These are phyloP conservation scores for Kickxella alabastrina DNA, from an alignment of 192 early-diverging fungal genomes.

Conservation along the genomic window DNA sequence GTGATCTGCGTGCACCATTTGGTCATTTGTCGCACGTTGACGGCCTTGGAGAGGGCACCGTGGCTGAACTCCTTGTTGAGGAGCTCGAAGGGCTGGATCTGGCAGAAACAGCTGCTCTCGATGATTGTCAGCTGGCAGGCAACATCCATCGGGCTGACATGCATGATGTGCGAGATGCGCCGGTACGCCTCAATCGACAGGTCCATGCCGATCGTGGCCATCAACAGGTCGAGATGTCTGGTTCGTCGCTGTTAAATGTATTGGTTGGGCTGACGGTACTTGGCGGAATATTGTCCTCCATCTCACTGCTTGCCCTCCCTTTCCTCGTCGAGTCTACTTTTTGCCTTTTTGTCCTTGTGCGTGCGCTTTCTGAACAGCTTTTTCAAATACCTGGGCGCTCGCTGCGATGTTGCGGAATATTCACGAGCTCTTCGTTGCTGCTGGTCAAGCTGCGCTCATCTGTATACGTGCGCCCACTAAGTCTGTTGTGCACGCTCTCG, in stretches of 20 bases:
- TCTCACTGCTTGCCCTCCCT: no score
- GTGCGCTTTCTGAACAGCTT: no score
- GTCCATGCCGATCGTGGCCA: constrained; percentile 49
- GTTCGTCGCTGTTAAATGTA: constrained; percentile 14
- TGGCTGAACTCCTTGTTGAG: constrained; percentile 63
- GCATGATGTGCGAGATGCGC: constrained; percentile 56
- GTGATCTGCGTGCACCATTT: constrained; percentile 68
- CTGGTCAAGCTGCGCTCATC: no score
- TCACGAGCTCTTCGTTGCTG: no score
- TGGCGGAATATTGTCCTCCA: no score
- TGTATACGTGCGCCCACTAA: no score
- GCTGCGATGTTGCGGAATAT: no score
- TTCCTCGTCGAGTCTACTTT: no score
- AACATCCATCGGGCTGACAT: constrained; percentile 75
- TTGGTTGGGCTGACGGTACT: no score
- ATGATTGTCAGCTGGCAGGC: constrained; percentile 85
- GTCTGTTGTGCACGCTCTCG: no score
- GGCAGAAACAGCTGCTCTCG: constrained; percentile 61
- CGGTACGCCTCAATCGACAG: constrained; percentile 57
- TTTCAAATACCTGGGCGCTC: no score
- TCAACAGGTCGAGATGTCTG: constrained; percentile 48
- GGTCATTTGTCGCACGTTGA: constrained; percentile 72
- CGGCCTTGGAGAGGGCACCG: constrained; percentile 49
- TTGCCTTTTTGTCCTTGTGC: no score
- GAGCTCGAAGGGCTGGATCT: constrained; percentile 70